Evolutionary conservation across 1,139 yeast species (phyloP), one percentile per base, ranked within the genome.

Genomic region (Zhuliangozyma blackwelliae): DNA sequence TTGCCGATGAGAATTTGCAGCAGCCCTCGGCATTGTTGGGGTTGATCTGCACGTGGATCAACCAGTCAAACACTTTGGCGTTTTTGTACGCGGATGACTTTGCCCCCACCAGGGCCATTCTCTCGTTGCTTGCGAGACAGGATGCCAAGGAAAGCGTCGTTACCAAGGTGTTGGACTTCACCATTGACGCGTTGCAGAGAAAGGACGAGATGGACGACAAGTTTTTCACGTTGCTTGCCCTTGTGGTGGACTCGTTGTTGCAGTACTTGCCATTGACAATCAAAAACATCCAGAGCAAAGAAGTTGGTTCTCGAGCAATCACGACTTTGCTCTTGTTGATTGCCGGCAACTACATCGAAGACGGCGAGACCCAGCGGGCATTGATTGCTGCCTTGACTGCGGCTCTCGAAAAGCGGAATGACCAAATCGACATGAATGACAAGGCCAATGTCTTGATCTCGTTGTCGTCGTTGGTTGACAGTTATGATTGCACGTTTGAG

Each of bases 21-120:
- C 89, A 82, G 50, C 82, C 90, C 1, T 88, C 97, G 0, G 76
- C 95, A 0, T 58, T 90, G 34, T 65, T 90, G 75, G 75, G 68
- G 40, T 57, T 88, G n/a, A 75, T 90, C 48, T 61, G 76, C 5
- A 65, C 75, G 11, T 76, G 95, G 79, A 73, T 92, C 32, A 66
- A 72, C 10, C 61, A 65, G 23, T 65, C 69, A 10, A 62, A 65
- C 22, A 66, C 82, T 29, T 63, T 72, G 35, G 67, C 68, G 16
- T 77, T 83, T 43, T 59, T 87, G 38, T 72, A 72, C 45, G 65
- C 72, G 40, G 82, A 83, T 49, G 73, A 80, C 27, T 68, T 62
- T 42, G 68, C 77, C 4, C 76, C 89, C 4, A 71, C 75, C 0
- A 58, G 53, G 20, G 79, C 89, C 2, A 55, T 86, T 27, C 64